Base-by-base conservation (phyloP, 2,329 filamentous ascomycete species). In the Elsinoe arachidis region DNA sequence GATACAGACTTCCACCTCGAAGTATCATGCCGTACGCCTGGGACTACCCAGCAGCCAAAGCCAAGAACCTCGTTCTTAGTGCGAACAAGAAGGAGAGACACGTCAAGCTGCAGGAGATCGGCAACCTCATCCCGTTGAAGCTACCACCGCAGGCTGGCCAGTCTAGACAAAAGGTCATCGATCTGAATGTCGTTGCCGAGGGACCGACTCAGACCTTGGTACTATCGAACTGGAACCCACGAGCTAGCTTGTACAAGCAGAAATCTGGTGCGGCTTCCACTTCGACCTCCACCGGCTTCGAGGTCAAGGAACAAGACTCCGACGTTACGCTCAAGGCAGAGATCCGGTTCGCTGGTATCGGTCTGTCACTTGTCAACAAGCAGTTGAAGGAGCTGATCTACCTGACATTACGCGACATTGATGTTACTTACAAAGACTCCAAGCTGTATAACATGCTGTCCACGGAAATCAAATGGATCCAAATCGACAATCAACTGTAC, bases 1-100 rank as follows among this genome's bases (percentile, higher is more conserved):
- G 90, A 55, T 99, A 99, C 73, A 86, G 92, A 33, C 78, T 99
- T 30, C 95, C 95, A 1, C 85, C 92, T 11, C 81, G 93, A 60
- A 97, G 92, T 71, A 96, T 99, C 71, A 99, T 99, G 93, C 93
- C 95, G 0, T 99, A 99, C 67, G 92, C 93, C 1, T 99, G 93
- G 93, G 95, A 99, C 69, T 99, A 96, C 73, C 95, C 93, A 1
- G 92, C 93, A 1, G 91, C 90, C n/a, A 96, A 95, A 74, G 87
- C 89, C 73, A 95, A 93, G 66, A 93, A 96, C 69, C 82, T 99
- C 38, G 84, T 97, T 52, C 83, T 99, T 67, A 85, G 78, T 55
- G 86, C 86, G 6, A 84, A 86, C 66, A 84, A 85, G 60, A 89
- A 86, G 67, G 90, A 96, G 68, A 81, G 93, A 30, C 90, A 96